Evolutionary conservation across 2,329 filamentous ascomycete species (phyloP).

Genomic region (Ascochyta fabae): DNA sequence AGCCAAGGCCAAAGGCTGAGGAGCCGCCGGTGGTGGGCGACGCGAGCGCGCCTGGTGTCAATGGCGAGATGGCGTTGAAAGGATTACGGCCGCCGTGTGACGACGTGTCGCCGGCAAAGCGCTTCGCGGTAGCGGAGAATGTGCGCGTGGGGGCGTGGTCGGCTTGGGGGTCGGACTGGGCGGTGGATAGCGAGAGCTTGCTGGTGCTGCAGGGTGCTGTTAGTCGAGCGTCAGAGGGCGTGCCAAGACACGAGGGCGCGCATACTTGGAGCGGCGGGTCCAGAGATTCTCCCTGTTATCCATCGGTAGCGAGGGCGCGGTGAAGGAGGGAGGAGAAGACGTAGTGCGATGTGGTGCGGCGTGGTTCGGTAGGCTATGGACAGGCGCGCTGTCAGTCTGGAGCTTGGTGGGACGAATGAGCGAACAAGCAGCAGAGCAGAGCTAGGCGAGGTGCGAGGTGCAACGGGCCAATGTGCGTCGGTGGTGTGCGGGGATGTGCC

Average conservation of each 20-base stretch:
- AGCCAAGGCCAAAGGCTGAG: slow-evolving; percentile 90
- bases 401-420: slow-evolving; percentile 46
- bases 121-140: slow-evolving; percentile 70
- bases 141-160: slow-evolving; percentile 66
- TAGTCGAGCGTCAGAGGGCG: slow-evolving; percentile 26
- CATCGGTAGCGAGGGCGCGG: slow-evolving; percentile 41
- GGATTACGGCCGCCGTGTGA: slow-evolving; percentile 80
- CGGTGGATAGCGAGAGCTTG: slow-evolving; percentile 89
- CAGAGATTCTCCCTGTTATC: slow-evolving; percentile 63
- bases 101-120: slow-evolving; percentile 74
- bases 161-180: slow-evolving; percentile 61
- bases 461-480: slow-evolving; percentile 16
- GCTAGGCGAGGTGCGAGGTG: slow-evolving; percentile 8
- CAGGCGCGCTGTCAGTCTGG: slow-evolving; percentile 30
- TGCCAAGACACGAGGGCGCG: slow-evolving; percentile 27
- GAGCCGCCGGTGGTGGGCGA: slow-evolving; percentile 81
- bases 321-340: slow-evolving; percentile 2
- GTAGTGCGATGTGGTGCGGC: too few relatives aligned
- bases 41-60: slow-evolving; percentile 68
- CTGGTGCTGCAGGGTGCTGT: slow-evolving; percentile 65
- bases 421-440: slow-evolving; percentile 43
- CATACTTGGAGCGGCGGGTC: slow-evolving; percentile 85
- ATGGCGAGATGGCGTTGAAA: slow-evolving; percentile 76
- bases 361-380: neutral
- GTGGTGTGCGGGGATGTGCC: slow-evolving; percentile 21